These are phyloP conservation scores for Nothomitra cinnamomea DNA, from an alignment of 2,329 filamentous ascomycete genomes.

Conservation along the genomic window DNA sequence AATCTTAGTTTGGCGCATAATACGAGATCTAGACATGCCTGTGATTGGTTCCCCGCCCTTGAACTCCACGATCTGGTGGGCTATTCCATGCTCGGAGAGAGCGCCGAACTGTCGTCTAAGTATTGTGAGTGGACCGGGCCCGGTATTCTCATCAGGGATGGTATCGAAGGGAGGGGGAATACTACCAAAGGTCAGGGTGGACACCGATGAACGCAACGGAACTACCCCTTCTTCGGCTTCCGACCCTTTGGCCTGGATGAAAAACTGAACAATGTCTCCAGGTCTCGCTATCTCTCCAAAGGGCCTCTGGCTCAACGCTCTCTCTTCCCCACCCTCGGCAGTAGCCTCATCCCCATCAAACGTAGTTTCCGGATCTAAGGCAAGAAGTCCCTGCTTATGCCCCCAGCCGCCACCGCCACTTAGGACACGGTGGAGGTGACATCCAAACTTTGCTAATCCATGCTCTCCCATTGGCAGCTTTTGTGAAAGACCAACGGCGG, in stretches of 20 bases:
- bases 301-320: too few relatives aligned
- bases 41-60: background rate
- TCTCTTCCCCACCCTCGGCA: conserved; percentile 17
- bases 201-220: background rate
- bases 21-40: background rate
- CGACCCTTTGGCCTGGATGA: conserved; percentile 24
- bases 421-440: conserved; percentile 35
- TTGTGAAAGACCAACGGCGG: conserved; percentile 5
- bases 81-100: conserved; percentile 33
- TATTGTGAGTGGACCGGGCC: conserved; percentile 1
- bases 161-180: background rate
- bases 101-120: conserved; percentile 9
- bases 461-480: background rate
- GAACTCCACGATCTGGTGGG: background rate
- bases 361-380: conserved; percentile 52
- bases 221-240: background rate
- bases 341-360: conserved; percentile 13
- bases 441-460: conserved; percentile 15
- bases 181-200: background rate
- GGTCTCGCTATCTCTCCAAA: conserved; percentile 42
- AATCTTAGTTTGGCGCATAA: conserved; percentile 25
- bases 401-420: conserved; percentile 80
- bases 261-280: conserved; percentile 51
- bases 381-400: conserved; percentile 58
- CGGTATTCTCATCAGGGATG: conserved; percentile 13